Base-by-base conservation (phyloP, 1,284 basidiomycete species). In the Ustilago bromivora region DNA sequence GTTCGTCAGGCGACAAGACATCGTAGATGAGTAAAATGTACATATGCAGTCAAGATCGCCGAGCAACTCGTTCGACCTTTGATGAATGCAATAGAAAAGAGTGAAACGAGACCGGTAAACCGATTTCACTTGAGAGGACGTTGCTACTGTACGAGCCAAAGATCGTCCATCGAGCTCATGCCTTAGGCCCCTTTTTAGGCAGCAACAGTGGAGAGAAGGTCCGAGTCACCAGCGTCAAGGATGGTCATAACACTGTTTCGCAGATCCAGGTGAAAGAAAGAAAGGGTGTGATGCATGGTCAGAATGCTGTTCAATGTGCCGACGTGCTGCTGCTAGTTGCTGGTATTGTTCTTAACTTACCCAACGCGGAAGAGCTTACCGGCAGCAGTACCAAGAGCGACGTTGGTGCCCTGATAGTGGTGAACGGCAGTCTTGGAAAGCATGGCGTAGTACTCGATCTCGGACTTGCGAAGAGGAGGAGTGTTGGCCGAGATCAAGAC, bases 381-480 rank as follows among this genome's bases (percentile, higher is more conserved):
- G 79, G 97, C 95, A 88, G 97, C 97, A 76, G 97, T 99, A 79
- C 97, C 97, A 81, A 99, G 92, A 71, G 96, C 94, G 96, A 95
- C 81, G 88, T 99, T 99, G 82, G 95, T 95, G 83, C 96, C 96
- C 83, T 92, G 84, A 83, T 82, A 98, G 90, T 98, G 96, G 89
- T 98, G 96, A 61, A 98, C 95, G 75, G 92, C 91, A 71, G 96
- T 98, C 90, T 98, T 98, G 73, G 82, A 89, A 84, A 99, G 91
- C 96, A 99, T 99, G 89, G 97, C 97, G 88, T 99, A 99, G 91
- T 99, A 99, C 90, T 99, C 97, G 78, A 99, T 91, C 91, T 99
- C 97, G 70, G 96, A 98, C 89, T 98, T 98, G 89, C 97, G 94
- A 80, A 99, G 91, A 78, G 97, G 97, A 70, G 96, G 97, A 89